Evolutionary conservation across 1,284 basidiomycete species (phyloP).

Genomic region (Irpex sp.): DNA sequence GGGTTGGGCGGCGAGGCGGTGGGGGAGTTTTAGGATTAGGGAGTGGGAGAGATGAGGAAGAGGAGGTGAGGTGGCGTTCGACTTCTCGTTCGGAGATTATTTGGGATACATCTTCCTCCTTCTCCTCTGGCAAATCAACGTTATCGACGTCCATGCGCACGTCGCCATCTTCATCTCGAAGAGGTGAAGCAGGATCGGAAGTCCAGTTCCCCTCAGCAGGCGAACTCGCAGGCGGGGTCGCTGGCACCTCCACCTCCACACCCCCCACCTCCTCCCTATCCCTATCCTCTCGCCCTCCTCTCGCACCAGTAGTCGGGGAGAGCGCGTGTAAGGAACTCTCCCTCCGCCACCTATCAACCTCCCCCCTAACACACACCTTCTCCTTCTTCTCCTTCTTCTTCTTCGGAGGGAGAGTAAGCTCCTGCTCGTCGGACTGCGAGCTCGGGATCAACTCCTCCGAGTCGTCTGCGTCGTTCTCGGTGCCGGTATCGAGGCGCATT

Average conservation of each 20-base stretch:
- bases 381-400: too few relatives aligned
- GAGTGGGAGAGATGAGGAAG: too few relatives aligned
- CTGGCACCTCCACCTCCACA: not conserved
- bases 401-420: conserved; percentile 36
- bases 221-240: conserved; percentile 2
- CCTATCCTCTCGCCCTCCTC: too few relatives aligned
- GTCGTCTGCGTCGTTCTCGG: conserved; percentile 10
- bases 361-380: too few relatives aligned
- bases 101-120: not conserved
- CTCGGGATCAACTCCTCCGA: conserved; percentile 46
- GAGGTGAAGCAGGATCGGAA: not conserved
- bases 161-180: not conserved
- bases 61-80: too few relatives aligned
- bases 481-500: conserved; percentile 16
- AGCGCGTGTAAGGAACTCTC: conserved; percentile 12
- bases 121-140: not conserved
- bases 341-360: conserved; percentile 38
- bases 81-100: conserved; percentile 18
- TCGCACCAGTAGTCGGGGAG: too few relatives aligned
- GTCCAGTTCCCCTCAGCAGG: not conserved
- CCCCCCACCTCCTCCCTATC: too few relatives aligned
- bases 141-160: not conserved
- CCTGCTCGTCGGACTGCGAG: conserved; percentile 64
- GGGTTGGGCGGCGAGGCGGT: not conserved
- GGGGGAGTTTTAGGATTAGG: too few relatives aligned